phyloP scores from a whole-genome alignment of 768 basidiomycete species.

The Candolleomyces eurysporus region DNA sequence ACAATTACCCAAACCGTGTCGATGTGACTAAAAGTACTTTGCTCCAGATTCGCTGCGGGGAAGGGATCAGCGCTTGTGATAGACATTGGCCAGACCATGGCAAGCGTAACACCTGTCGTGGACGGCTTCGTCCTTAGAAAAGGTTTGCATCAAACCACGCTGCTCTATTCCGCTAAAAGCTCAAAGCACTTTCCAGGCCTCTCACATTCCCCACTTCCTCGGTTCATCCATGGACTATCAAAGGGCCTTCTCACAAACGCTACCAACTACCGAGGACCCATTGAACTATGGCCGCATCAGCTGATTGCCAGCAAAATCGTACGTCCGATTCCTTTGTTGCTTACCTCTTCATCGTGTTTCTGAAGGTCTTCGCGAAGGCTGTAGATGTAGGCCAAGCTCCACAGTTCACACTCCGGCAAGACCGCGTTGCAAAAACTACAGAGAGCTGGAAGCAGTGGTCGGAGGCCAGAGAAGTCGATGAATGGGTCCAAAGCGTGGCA shows the following conservation, averaged over 20 bases:
- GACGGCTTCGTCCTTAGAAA: slow-evolving; percentile 97
- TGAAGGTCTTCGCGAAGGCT: slow-evolving; percentile 41
- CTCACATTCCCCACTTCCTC: slow-evolving; percentile 67
- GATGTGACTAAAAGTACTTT: neutral
- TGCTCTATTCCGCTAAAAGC: neutral
- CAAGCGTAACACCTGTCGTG: slow-evolving; percentile 92
- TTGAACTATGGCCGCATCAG: slow-evolving; percentile 82
- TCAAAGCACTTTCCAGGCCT: slow-evolving; percentile 54
- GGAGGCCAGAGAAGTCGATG: slow-evolving; percentile 81
- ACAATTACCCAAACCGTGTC: neutral
- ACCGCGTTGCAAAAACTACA: slow-evolving; percentile 70
- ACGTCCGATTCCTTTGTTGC: slow-evolving; percentile 11
- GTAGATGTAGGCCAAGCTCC: slow-evolving; percentile 70
- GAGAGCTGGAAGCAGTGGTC: slow-evolving; percentile 81
- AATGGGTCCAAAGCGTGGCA: slow-evolving; percentile 88
- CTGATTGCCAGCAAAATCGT: slow-evolving; percentile 82
- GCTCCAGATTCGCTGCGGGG: slow-evolving; percentile 85
- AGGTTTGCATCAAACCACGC: slow-evolving; percentile 44
- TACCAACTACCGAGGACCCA: slow-evolving; percentile 47
- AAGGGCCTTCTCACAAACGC: slow-evolving; percentile 59
- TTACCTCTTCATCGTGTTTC: neutral
- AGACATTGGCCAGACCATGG: slow-evolving; percentile 86
- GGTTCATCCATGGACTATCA: slow-evolving; percentile 79
- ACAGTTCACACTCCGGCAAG: slow-evolving; percentile 69
- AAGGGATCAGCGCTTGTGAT: slow-evolving; percentile 97